Base-by-base conservation (phyloP, 371 early-diverging fungal genomes). In the Saksenaea oblongispora region DNA sequence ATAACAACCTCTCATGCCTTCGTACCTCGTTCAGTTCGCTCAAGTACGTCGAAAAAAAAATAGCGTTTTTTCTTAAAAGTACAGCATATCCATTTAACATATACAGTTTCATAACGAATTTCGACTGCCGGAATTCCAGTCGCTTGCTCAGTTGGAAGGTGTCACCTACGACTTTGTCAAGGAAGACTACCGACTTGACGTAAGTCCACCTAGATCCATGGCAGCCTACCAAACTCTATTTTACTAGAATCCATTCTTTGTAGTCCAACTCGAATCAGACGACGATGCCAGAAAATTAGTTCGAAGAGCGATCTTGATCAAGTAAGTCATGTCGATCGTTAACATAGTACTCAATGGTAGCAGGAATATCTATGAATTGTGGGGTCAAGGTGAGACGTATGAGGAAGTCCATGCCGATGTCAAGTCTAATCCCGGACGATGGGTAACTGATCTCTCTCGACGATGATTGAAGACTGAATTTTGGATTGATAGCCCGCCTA, bases 261-360 rank as follows among this genome's bases (percentile, higher is more conserved):
- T 89, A 34, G 85, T 95, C 11, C 76, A 90, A 47, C 70, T 95
- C n/a, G 83, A 82, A 15, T 83, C 83, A 1, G 86, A 84, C 9
- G 88, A 85, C 47, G 84, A 88, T 39, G 97, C 96, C 4, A 75
- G 70, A 13, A 82, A 82, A 62, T 84, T 98, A n/a, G 76, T 94
- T 4, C 83, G 83, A 59, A 85, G 97, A n/a, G 85, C 93, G 1
- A 95, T 96, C 58, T 85, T 98, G 37, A 86, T 92, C 63, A 93
- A 89, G 89, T 95, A 71, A 67, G 74, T 42, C 62, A 7, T 56
- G 28, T 3, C 13, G 26, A 54, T 17, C 15, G 26, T 14, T 59
- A 5, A 47, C n/a, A 26, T 61, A 34, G 2, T 13, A 17, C 15
- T 8, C 34, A 31, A 28, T 4, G 44, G 31, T 2, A 31, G 31